These are phyloP conservation scores for Coniella lustricola DNA, from an alignment of 2,329 filamentous ascomycete genomes.

Conservation along the genomic window DNA sequence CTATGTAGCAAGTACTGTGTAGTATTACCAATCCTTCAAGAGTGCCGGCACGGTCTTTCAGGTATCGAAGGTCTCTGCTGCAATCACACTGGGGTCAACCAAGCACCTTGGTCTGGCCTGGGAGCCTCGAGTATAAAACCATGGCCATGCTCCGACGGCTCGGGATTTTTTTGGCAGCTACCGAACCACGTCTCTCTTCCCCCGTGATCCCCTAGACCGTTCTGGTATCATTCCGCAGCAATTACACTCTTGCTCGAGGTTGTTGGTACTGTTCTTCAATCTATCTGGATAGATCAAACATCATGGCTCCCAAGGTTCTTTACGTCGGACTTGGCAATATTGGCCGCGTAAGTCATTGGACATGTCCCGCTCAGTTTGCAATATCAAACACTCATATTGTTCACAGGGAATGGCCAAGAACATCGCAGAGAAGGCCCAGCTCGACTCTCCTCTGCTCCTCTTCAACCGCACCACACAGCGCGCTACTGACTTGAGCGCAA, in stretches of 20 bases:
- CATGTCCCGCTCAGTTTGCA: not conserved
- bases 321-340: conserved; percentile 87
- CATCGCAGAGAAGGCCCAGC: conserved; percentile 67
- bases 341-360: conserved; percentile 61
- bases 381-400: conserved; percentile 5
- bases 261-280: too few relatives aligned
- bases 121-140: too few relatives aligned
- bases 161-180: too few relatives aligned
- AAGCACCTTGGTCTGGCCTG: too few relatives aligned
- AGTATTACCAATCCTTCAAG: too few relatives aligned
- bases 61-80: not conserved
- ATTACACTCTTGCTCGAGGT: too few relatives aligned
- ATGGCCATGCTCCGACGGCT: too few relatives aligned
- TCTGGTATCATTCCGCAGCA: too few relatives aligned
- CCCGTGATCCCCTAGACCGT: too few relatives aligned
- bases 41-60: not conserved
- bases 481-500: conserved; percentile 54
- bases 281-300: not conserved
- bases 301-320: conserved; percentile 55
- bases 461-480: conserved; percentile 72
- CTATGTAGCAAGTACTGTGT: too few relatives aligned
- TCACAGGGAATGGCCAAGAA: conserved; percentile 76
- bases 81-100: too few relatives aligned
- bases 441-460: conserved; percentile 65
- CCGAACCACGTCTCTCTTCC: too few relatives aligned